These are phyloP conservation scores for Blumeria hordei DNA, from an alignment of 2,329 filamentous ascomycete genomes.

Conservation along the genomic window DNA sequence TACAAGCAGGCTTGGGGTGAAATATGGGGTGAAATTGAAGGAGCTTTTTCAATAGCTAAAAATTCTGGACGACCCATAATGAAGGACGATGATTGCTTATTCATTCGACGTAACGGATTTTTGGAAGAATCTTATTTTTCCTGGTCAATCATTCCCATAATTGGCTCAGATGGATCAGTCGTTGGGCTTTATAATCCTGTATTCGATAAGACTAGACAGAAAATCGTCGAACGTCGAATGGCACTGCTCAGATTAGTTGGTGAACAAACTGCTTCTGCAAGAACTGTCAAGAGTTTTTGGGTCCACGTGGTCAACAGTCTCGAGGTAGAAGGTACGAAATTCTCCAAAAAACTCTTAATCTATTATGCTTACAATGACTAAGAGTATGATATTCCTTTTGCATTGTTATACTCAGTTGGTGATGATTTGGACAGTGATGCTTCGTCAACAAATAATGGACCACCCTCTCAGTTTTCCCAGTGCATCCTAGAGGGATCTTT, in stretches of 20 bases:
- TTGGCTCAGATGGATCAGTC: constrained; percentile 49
- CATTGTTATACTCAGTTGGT: constrained; percentile 49
- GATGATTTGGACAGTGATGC: constrained; percentile 49
- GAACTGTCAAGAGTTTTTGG: constrained; percentile 54
- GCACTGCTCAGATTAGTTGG: constrained; percentile 54
- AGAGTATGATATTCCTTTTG: constrained; percentile 49
- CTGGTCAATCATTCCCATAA: constrained; percentile 58
- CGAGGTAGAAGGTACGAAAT: constrained; percentile 16
- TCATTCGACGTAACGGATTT: constrained; percentile 43
- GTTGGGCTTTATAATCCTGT: constrained; percentile 58
- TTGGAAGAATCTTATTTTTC: constrained; percentile 65
- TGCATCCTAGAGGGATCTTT: constrained; percentile 48
- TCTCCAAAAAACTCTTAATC: neutral
- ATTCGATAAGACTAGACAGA: constrained; percentile 59
- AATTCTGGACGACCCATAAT: constrained; percentile 54
- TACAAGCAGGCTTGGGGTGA: constrained; percentile 46
- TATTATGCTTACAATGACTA: constrained; percentile 23
- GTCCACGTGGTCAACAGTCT: constrained; percentile 41
- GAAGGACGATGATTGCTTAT: constrained; percentile 62
- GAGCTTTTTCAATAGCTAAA: constrained; percentile 42
- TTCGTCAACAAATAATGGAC: constrained; percentile 47
- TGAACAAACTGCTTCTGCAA: constrained; percentile 47
- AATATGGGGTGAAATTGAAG: constrained; percentile 45
- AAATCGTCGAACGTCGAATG: constrained; percentile 60
- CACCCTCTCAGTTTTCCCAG: constrained; percentile 32